phyloP scores from a whole-genome alignment of 140 eudicot genomes.

The Bidens hawaiensis region DNA sequence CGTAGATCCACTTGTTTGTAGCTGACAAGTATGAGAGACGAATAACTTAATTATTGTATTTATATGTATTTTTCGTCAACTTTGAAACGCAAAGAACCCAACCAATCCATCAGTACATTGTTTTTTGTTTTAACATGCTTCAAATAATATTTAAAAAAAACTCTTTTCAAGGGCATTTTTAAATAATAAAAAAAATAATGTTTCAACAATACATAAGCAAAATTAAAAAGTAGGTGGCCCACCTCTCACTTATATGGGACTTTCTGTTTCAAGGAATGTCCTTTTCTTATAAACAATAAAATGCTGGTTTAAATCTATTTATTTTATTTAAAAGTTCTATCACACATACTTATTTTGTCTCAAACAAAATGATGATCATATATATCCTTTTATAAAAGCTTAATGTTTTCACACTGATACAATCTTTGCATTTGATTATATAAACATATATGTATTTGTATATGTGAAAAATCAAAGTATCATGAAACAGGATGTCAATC shows the following conservation, averaged over 20 bases:
- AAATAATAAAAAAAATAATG: not conserved
- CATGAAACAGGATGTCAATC: too few species aligned
- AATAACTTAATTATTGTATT: too few species aligned
- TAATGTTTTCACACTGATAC: not conserved
- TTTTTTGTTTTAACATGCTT: too few species aligned
- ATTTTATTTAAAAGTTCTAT: not conserved
- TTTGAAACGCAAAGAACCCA: too few species aligned
- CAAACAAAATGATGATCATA: not conserved
- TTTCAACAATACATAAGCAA: not conserved
- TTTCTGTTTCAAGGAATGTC: not conserved
- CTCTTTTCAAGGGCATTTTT: too few species aligned
- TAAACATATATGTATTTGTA: not conserved
- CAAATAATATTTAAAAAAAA: too few species aligned
- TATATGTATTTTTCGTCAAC: too few species aligned
- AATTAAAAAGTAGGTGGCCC: slow-evolving; percentile 3
- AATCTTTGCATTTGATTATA: not conserved
- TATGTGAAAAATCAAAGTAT: too few species aligned
- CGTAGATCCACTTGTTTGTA: too few species aligned
- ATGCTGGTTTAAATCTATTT: not conserved
- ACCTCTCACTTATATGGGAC: not conserved
- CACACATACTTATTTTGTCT: not conserved
- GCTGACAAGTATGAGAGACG: too few species aligned
- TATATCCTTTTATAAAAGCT: not conserved
- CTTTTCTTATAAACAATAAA: not conserved
- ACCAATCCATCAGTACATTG: too few species aligned